Base-by-base conservation (phyloP, 208 protist species). In the Kentomonas sorsogonicus region DNA sequence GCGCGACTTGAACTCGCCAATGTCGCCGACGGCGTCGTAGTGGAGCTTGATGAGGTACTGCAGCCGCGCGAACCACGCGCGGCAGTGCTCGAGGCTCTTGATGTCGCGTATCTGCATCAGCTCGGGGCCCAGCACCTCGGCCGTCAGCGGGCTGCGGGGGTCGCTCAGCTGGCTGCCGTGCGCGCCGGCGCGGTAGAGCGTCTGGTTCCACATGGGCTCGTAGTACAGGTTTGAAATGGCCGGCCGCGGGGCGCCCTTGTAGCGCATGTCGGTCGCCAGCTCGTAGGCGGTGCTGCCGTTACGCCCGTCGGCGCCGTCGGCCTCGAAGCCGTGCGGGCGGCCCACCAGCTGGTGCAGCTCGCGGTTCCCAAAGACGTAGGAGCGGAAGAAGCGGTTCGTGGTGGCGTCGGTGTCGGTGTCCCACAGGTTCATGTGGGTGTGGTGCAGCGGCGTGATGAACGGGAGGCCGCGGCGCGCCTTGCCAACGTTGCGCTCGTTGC, bases 361-460 rank as follows among this genome's bases (percentile, higher is more conserved):
- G 0, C 79, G 76, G 60, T 91, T 78, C 1, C 78, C 80, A 68
- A 80, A 83, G 36, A 88, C 72, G 60, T 91, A 94, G 52, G 53
- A 69, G 25, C 83, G 74, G 34, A 91, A 94, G 50, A 90, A 91
- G 18, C 83, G 87, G 39, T 94, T 94, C 18, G 58, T 91, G 18
- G 40, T 77, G 29, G 83, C 83, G 64, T 94, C 87, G n/a, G 87
- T 94, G 68, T 94, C 87, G 2, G 78, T 87, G 38, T 91, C 83
- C 84, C 87, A 94, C 6, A 94, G 69, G 41, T 70, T 86, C 83
- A 90, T 89, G 72, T 94, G 87, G 43, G 72, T 77, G 13, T 67
- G 80, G 67, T 87, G 85, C 15, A 91, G 58, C 15, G 83, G 87
- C 10, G 83, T 90, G 23, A 90, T 83, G 45, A 79, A 77, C 25